Base-by-base conservation (phyloP, 169 alveolate species). In the Cryptosporidium canis region DNA sequence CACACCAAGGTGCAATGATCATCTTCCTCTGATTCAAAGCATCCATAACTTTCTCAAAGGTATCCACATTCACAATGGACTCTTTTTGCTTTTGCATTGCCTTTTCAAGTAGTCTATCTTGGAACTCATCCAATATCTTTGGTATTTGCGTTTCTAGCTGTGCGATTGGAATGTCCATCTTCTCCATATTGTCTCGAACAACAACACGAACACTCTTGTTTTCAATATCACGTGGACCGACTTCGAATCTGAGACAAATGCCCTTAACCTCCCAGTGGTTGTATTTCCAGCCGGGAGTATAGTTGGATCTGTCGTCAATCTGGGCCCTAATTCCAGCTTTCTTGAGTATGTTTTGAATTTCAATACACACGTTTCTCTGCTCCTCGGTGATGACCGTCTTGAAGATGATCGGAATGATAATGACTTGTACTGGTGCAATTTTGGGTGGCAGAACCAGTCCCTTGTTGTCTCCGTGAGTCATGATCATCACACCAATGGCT, bases 251-350 rank as follows among this genome's bases (percentile, higher is more conserved):
- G 61, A 98, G 90, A 39, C 99, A 99, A 65, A 99, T 99, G 43
- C 99, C 99, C 92, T 97, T 97, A 72, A 96, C 94, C 93, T 99
- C 99, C 99, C 99, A 98, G 92, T 98, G 98, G 93, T 98, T 98
- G 93, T 91, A 99, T 94, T 99, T 99, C 98, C 98, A 99, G 24
- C 99, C 99, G 43, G 99, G 99, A 8, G 97, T 96, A 91, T 98
- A 97, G 85, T 96, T 95, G n/a, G 92, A 96, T 91, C 99, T 94
- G 83, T 96, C 99, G 92, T 92, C 94, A 2, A 92, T 65, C 67
- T 71, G 58, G 18, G 58, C 92, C n/a, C 94, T 85, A 55, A 92
- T 67, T 35, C 93, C 94, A 7, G 83, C 90, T 24, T 82, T 83
- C 41, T 66, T 64, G 27, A 90, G 44, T 41, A 48, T 11, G 35